These are phyloP conservation scores for Kurtzmaniella quercitrusa DNA, from an alignment of 1,139 yeast species.

Conservation along the genomic window DNA sequence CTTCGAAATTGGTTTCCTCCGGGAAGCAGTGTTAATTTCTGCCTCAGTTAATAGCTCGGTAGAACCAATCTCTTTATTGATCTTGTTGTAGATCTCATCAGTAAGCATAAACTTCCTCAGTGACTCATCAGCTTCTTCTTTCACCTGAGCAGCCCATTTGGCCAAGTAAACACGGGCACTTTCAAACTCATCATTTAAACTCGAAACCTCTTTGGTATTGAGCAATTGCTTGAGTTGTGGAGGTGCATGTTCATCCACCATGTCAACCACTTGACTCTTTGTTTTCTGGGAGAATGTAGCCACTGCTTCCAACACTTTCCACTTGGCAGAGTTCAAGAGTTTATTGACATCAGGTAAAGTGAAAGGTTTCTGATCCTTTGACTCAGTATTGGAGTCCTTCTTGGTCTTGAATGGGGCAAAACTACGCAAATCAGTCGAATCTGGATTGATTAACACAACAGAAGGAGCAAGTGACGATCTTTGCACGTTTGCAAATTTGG, in stretches of 20 bases:
- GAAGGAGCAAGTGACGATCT: constrained; percentile 68
- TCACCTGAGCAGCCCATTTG: constrained; percentile 95
- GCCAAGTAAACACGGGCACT: constrained; percentile 89
- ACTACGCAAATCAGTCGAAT: constrained; percentile 68
- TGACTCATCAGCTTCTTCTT: constrained; percentile 83
- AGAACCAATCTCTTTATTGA: constrained; percentile 68
- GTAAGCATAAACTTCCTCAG: constrained; percentile 57
- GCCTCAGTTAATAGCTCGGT: constrained; percentile 53
- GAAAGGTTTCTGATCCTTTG: constrained; percentile 16
- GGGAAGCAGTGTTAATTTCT: constrained; percentile 56
- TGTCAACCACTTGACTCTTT: constrained; percentile 52
- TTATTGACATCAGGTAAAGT: constrained; percentile 41
- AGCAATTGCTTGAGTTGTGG: constrained; percentile 59
- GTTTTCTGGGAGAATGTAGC: constrained; percentile 78
- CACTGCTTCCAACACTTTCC: constrained; percentile 81
- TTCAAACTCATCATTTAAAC: constrained; percentile 86
- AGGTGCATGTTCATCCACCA: constrained; percentile 65
- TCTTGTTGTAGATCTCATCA: constrained; percentile 53
- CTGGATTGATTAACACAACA: constrained; percentile 75
- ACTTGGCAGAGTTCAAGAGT: constrained; percentile 64
- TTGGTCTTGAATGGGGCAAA: constrained; percentile 58
- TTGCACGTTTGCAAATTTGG: constrained; percentile 55
- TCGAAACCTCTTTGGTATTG: constrained; percentile 73
- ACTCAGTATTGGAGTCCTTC: constrained; percentile 15
- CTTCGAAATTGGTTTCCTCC: constrained; percentile 60